These are phyloP conservation scores for Hymenotorrendiella dingleyae DNA, from an alignment of 2,329 filamentous ascomycete species.

Conservation along the genomic window DNA sequence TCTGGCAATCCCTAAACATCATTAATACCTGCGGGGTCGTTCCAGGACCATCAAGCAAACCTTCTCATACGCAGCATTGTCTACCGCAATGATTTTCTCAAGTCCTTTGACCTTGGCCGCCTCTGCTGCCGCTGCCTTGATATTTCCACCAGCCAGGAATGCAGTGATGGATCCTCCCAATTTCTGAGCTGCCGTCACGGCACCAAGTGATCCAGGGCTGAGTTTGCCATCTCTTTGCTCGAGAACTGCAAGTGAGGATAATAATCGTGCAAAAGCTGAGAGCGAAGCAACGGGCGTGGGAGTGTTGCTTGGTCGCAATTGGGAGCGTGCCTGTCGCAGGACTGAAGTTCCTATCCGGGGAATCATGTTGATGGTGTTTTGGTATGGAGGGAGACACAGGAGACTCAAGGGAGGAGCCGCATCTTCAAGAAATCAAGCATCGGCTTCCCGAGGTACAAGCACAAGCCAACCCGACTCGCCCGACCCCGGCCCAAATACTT, in stretches of 20 bases:
- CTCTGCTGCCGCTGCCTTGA: conserved; percentile 71
- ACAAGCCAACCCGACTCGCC: neutral
- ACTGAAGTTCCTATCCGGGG: conserved; percentile 25
- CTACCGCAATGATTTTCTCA: conserved; percentile 84
- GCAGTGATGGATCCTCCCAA: conserved; percentile 80
- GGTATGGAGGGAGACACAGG: conserved; percentile 14
- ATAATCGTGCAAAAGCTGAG: conserved; percentile 59
- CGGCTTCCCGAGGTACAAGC: neutral
- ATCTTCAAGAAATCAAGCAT: neutral
- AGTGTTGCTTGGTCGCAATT: conserved; percentile 36
- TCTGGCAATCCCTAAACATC: conserved; percentile 70
- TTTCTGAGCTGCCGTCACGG: conserved; percentile 79
- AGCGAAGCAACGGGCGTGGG: conserved; percentile 33
- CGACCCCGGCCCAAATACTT: neutral
- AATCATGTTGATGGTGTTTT: conserved; percentile 25
- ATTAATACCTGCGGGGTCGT: conserved; percentile 7
- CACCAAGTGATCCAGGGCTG: conserved; percentile 73
- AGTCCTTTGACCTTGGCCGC: conserved; percentile 85
- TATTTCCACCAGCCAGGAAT: conserved; percentile 77
- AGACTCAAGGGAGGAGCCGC: neutral
- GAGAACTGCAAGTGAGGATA: conserved; percentile 85
- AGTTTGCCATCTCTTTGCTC: conserved; percentile 91
- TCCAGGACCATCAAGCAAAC: too few relatives aligned
- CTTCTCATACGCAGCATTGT: conserved; percentile 90
- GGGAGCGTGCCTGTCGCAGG: conserved; percentile 30